Evolutionary conservation across 306 rosid genomes (phyloP).

Genomic region (Rosa persica): DNA sequence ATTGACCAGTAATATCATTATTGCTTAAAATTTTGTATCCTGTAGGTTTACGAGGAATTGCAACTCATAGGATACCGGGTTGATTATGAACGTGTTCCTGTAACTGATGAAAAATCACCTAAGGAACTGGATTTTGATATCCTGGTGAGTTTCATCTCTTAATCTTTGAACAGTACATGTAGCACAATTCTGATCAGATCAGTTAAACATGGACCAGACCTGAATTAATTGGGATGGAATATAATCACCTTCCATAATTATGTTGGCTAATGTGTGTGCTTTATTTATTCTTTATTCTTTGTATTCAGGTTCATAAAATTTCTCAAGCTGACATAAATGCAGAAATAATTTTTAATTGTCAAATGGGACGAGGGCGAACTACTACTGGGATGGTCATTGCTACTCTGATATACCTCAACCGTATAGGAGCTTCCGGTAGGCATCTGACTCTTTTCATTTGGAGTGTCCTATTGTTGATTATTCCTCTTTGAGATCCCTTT

Average conservation of each 20-base stretch:
- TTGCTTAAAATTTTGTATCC: slow-evolving; percentile 26
- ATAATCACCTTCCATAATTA: slow-evolving; percentile 6
- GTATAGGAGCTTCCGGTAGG: slow-evolving; percentile 81
- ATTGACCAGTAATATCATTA: slow-evolving; percentile 21
- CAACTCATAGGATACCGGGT: slow-evolving; percentile 78
- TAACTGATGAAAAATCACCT: slow-evolving; percentile 94
- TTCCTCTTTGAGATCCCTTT: slow-evolving; percentile 3
- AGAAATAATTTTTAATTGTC: slow-evolving; percentile 85
- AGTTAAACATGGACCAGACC: slow-evolving; percentile 14
- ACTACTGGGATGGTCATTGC: slow-evolving; percentile 97
- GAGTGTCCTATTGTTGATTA: slow-evolving; percentile 9
- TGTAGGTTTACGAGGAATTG: slow-evolving; percentile 79
- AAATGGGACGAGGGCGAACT: slow-evolving; percentile 97
- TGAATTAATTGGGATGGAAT: slow-evolving; percentile 6
- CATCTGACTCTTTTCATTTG: slow-evolving; percentile 12
- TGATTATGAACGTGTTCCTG: slow-evolving; percentile 90
- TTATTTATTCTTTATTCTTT: slow-evolving; percentile 30
- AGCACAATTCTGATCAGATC: slow-evolving; percentile 18
- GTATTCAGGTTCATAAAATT: slow-evolving; percentile 76
- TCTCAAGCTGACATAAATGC: slow-evolving; percentile 70
- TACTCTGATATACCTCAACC: slow-evolving; percentile 78
- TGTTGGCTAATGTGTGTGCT: slow-evolving; percentile 7
- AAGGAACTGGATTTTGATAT: slow-evolving; percentile 84
- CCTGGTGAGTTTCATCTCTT: slow-evolving; percentile 56
- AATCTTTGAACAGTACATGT: neutral